Conservation (phyloP, 2,329 filamentous ascomycete species). For the Colletotrichum higginsianum region DNA sequence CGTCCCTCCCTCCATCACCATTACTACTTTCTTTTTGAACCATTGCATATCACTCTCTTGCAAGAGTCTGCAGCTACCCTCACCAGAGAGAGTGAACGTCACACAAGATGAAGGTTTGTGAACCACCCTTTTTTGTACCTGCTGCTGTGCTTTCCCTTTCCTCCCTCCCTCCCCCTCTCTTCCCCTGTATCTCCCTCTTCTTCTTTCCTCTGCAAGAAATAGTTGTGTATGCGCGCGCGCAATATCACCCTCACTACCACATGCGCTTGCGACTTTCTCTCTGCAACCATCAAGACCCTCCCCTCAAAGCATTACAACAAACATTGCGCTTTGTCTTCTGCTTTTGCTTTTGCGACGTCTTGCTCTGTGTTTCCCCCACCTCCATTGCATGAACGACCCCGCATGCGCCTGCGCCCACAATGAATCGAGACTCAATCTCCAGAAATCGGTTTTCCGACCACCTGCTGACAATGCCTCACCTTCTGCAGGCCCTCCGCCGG, state of each 20-base stretch:
- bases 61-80: constrained; percentile 19
- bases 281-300: not conserved
- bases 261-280: constrained; percentile 24
- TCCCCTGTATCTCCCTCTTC: not conserved
- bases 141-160: constrained; percentile 4
- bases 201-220: constrained; percentile 5
- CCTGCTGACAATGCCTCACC: constrained; percentile 60
- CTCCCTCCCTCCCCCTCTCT: constrained; percentile 23
- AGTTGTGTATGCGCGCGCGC: constrained; percentile 4
- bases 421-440: constrained; percentile 36
- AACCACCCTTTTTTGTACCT: constrained; percentile 25
- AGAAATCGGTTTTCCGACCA: constrained; percentile 41
- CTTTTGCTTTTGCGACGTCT: constrained; percentile 12
- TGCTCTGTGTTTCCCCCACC: constrained; percentile 32
- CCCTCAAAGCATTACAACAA: not conserved
- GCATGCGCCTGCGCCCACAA: constrained; percentile 40
- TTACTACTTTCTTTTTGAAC: constrained; percentile 27
- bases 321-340: constrained; percentile 13
- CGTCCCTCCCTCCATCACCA: constrained; percentile 22
- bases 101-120: constrained; percentile 45
- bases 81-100: constrained; percentile 28
- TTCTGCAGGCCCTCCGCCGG: constrained; percentile 81
- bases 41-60: constrained; percentile 21
- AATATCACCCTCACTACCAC: not conserved
- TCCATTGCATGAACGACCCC: constrained; percentile 37